Percentiles rank a stretch among this genome's conserved stretches.
These are phyloP conservation scores for Lunularia cruciata DNA, from an alignment of 225 moss, liverwort and hornwort genomes.

Conservation along the genomic window DNA sequence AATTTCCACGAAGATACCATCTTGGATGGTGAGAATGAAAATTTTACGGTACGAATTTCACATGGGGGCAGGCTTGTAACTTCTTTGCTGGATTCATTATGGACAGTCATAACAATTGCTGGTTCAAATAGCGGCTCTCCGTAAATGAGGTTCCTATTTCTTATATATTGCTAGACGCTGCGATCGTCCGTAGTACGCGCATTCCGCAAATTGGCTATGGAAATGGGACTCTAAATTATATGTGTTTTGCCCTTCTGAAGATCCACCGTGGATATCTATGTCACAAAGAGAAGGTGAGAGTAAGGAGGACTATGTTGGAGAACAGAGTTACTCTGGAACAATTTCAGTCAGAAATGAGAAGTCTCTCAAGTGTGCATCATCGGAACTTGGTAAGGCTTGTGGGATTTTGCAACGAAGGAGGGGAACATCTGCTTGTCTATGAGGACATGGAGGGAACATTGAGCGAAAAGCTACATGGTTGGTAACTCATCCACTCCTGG, in stretches of 20 bases:
- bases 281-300: neutral
- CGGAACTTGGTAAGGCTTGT: neutral
- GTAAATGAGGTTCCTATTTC: neutral
- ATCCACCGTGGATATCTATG: conserved; percentile 2
- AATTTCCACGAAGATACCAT: neutral
- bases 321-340: neutral
- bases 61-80: neutral
- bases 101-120: too few relatives aligned
- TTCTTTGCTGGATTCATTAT: too few relatives aligned
- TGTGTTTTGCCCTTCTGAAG: neutral
- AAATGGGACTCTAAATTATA: neutral
- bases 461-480: conserved; percentile 8
- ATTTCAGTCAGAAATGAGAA: neutral
- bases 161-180: neutral
- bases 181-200: neutral
- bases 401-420: conserved; percentile 5
- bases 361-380: conserved; percentile 1
- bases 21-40: conserved; percentile 6
- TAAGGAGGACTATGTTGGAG: neutral
- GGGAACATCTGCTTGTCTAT: conserved; percentile 19
- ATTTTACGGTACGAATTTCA: neutral
- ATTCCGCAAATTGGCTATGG: neutral
- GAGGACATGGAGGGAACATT: conserved; percentile 14
- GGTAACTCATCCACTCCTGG: neutral
- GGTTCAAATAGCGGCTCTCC: too few relatives aligned